Evolutionary conservation across 225 moss, liverwort and hornwort genomes (phyloP), one percentile per base, ranked within the genome.

Genomic region (Antitrichia curtipendula): DNA sequence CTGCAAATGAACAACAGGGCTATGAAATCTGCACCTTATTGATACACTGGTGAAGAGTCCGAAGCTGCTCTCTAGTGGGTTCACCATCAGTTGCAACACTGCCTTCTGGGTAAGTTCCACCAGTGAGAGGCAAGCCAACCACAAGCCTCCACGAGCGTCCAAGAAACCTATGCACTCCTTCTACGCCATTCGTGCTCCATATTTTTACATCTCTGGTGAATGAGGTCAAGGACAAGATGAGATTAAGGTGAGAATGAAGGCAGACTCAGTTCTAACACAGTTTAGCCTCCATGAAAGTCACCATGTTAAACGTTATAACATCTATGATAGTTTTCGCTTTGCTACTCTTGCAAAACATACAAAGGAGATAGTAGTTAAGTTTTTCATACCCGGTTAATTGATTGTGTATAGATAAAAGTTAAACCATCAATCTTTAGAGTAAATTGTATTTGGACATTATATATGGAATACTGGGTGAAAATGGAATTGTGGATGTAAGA

Each of bases 171-270:
- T 97, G 94, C 72, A 99, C 98, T 87, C 98, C 98, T 94, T 99
- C 98, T 52, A 99, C 96, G 80, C 98, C 96, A 89, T 95, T 96
- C 78, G 98, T 97, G 89, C 95, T 99, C 98, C 98, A 97, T 65
- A 96, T 91, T 66, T 99, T 97, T 31, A 95, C 95, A 71, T 99
- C 98, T 80, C 98, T 98, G 90, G 62, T 83, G 78, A 63, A 70
- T 3, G 66, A 75, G 49, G 50, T 40, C 7, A 72, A 75, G 65
- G 28, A 29, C 18, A 64, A 72, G 52, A 62, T 81, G 73, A 63
- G 57, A 40, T 52, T 77, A 63, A 49, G 15, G 49, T 50, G 57
- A 8, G 20, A n/a, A 52, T 74, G 11, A 19, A 69, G 56, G 49
- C 66, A 38, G 16, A 38, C 22, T 16, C 31, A 25, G 31, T 38